Conservation (phyloP, 257 asterid genomes). For the Solanum commersonii region DNA sequence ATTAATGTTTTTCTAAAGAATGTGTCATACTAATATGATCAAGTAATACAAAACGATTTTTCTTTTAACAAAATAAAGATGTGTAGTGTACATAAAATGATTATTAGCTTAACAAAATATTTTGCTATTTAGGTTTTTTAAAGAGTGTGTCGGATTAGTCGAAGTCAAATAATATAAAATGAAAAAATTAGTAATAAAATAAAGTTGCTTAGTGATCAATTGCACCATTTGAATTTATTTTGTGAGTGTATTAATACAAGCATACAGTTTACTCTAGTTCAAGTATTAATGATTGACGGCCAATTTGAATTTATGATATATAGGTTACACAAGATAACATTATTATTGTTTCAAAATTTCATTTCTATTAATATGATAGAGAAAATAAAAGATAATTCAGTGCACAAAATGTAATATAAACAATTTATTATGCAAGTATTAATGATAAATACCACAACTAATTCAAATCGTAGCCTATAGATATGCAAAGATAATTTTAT, state of each 20-base stretch:
- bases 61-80: too few species aligned
- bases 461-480: not conserved
- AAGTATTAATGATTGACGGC: not conserved
- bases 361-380: not conserved
- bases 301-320: not conserved
- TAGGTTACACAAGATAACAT: not conserved
- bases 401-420: not conserved
- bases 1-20: too few species aligned
- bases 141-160: too few species aligned
- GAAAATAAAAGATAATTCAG: accelerated
- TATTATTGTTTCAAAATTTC: not conserved
- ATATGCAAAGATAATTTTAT: not conserved
- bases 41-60: too few species aligned
- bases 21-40: too few species aligned
- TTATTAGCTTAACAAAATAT: too few species aligned
- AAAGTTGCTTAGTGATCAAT: too few species aligned
- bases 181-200: too few species aligned
- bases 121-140: too few species aligned
- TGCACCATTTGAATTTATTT: too few species aligned
- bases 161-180: too few species aligned
- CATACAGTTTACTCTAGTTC: not conserved
- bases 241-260: not conserved
- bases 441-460: not conserved
- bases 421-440: not conserved
- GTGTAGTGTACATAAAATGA: too few species aligned